Conservation (phyloP, 2,329 filamentous ascomycete genomes). For the Exophiala oligosperma region DNA sequence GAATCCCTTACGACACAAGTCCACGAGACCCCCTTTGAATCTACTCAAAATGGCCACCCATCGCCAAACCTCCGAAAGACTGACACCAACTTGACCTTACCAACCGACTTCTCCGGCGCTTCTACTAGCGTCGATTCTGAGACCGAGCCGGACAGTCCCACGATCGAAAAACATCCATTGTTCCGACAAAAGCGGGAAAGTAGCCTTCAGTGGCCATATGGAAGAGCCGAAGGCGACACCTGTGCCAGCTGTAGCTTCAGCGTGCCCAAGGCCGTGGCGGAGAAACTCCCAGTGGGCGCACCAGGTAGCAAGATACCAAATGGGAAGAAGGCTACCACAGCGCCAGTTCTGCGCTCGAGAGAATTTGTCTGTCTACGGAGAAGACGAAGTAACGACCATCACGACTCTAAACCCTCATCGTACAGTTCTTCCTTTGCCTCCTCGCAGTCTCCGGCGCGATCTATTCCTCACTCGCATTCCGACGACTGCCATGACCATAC, state of each 20-base stretch:
- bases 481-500: conserved; percentile 53
- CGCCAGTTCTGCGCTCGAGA: conserved; percentile 56
- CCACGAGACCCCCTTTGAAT: conserved; percentile 17
- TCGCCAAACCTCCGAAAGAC: conserved; percentile 23
- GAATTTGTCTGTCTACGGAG: conserved; percentile 51
- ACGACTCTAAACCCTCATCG: conserved; percentile 37
- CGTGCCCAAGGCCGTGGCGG: conserved; percentile 55
- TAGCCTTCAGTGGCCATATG: conserved; percentile 33
- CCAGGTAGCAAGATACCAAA: conserved; percentile 52
- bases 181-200: conserved; percentile 30
- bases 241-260: conserved; percentile 60
- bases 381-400: conserved; percentile 26
- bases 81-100: conserved; percentile 28
- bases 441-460: conserved; percentile 30
- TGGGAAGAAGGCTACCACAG: conserved; percentile 47
- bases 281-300: conserved; percentile 53
- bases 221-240: conserved; percentile 49
- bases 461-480: conserved; percentile 31
- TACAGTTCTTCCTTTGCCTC: conserved; percentile 36
- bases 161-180: conserved; percentile 53
- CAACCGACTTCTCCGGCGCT: conserved; percentile 32
- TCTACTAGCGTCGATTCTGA: conserved; percentile 30
- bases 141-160: conserved; percentile 29
- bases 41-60: conserved; percentile 5
- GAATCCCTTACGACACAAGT: conserved; percentile 23